Percentiles rank a stretch among this genome's conserved stretches.
These are phyloP conservation scores for Penicillium janthinellum DNA, from an alignment of 2,329 filamentous ascomycete species.

Conservation along the genomic window DNA sequence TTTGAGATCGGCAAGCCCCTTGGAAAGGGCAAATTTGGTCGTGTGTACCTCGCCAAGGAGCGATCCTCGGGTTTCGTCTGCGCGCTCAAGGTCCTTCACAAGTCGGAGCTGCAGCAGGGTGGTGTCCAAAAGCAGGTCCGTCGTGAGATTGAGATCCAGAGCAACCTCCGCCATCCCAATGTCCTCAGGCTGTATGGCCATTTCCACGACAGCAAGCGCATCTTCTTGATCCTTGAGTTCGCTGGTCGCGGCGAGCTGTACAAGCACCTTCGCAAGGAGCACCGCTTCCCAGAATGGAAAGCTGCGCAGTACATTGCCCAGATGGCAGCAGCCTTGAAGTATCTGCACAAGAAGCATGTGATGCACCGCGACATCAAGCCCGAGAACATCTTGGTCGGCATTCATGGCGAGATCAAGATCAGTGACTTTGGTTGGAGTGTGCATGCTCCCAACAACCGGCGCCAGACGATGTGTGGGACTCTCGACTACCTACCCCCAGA, in stretches of 20 bases:
- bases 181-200: slow-evolving; percentile 82
- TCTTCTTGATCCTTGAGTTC: slow-evolving; percentile 86
- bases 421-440: slow-evolving; percentile 99
- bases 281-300: slow-evolving; percentile 81
- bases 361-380: slow-evolving; percentile 98
- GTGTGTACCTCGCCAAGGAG: slow-evolving; percentile 82
- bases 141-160: slow-evolving; percentile 87
- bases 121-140: slow-evolving; percentile 85
- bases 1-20: slow-evolving; percentile 88
- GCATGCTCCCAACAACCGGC: slow-evolving; percentile 90
- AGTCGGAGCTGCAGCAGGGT: slow-evolving; percentile 76
- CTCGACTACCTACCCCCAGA: slow-evolving; percentile 96
- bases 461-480: slow-evolving; percentile 95
- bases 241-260: slow-evolving; percentile 84
- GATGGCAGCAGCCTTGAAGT: slow-evolving; percentile 86
- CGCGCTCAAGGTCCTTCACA: slow-evolving; percentile 83
- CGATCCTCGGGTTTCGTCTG: slow-evolving; percentile 79
- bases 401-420: slow-evolving; percentile 98
- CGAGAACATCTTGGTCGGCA: slow-evolving; percentile 93
- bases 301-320: slow-evolving; percentile 85
- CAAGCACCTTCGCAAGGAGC: slow-evolving; percentile 78
- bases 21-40: slow-evolving; percentile 84
- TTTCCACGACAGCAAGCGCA: slow-evolving; percentile 85
- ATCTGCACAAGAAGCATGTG: slow-evolving; percentile 94
- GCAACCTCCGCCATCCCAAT: slow-evolving; percentile 82